These are phyloP conservation scores for Gyrodon lividus DNA, from an alignment of 768 basidiomycete species.

Conservation along the genomic window DNA sequence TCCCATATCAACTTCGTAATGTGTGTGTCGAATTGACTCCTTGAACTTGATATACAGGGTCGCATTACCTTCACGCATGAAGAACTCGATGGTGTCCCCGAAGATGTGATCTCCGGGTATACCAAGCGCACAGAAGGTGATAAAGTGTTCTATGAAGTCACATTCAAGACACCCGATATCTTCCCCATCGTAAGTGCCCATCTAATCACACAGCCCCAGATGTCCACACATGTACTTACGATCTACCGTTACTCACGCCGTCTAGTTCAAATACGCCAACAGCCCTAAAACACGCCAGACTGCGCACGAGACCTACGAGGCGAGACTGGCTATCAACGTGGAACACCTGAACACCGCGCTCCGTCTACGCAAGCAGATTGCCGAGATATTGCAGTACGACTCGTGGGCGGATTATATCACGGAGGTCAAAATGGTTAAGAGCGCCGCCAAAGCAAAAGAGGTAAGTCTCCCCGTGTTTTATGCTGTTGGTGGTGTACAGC, in stretches of 20 bases:
- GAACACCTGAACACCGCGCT: conserved; percentile 68
- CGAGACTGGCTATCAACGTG: conserved; percentile 65
- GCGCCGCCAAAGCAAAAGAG: conserved; percentile 54
- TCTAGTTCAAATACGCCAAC: conserved; percentile 77
- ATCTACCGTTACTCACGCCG: not conserved
- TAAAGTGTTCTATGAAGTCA: conserved; percentile 66
- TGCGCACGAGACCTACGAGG: conserved; percentile 69
- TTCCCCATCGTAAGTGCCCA: conserved; percentile 60
- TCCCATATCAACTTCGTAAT: not conserved
- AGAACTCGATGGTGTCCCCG: conserved; percentile 78
- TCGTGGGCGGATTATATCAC: conserved; percentile 86
- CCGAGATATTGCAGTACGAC: conserved; percentile 64
- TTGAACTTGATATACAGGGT: conserved; percentile 39
- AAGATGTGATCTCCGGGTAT: conserved; percentile 78
- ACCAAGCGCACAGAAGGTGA: conserved; percentile 58
- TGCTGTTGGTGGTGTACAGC: not conserved
- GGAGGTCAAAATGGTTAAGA: conserved; percentile 85
- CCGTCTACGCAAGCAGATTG: conserved; percentile 67
- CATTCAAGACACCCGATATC: conserved; percentile 82
- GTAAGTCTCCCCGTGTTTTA: conserved; percentile 33
- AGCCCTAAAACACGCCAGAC: conserved; percentile 64
- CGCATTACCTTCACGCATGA: conserved; percentile 62
- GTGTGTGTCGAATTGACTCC: not conserved
- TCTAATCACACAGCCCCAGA: not conserved
- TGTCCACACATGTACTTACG: not conserved